Percentiles rank a stretch among this genome's conserved stretches.
Evolutionary conservation across 257 asterid genomes (phyloP).

Genomic region (Solanum chilense): DNA sequence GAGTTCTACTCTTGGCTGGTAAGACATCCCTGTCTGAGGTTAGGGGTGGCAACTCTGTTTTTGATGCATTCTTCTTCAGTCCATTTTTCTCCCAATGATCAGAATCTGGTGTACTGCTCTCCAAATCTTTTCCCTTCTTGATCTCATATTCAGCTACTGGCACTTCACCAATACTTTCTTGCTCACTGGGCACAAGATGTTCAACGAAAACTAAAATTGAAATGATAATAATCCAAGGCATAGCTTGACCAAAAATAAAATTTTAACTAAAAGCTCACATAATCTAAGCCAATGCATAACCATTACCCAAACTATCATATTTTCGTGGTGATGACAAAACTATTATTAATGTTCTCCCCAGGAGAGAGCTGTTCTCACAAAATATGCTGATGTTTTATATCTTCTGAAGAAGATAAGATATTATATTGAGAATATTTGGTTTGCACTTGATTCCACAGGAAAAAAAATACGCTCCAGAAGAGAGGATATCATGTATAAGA

Average conservation of each 20-base stretch:
- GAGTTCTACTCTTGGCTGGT: constrained; percentile 38
- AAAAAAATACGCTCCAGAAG: not conserved
- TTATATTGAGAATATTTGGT: not conserved
- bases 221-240: not conserved
- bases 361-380: not conserved
- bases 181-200: constrained; percentile 36
- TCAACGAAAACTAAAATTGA: not conserved
- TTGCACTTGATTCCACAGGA: not conserved
- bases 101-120: constrained; percentile 26
- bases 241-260: not conserved
- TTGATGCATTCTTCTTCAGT: constrained; percentile 30
- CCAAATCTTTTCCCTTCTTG: constrained; percentile 29
- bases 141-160: constrained; percentile 20
- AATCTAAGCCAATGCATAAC: not conserved
- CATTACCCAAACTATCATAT: not conserved
- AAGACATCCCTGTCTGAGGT: constrained; percentile 46
- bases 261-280: not conserved
- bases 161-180: constrained; percentile 24
- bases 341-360: not conserved
- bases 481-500: not conserved
- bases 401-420: not conserved
- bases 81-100: constrained; percentile 30
- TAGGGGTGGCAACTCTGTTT: constrained; percentile 33
- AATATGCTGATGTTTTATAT: not conserved
- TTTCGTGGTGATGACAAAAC: not conserved